Base-by-base conservation (phyloP, 2,329 filamentous ascomycete genomes). In the Epichloe sp. region DNA sequence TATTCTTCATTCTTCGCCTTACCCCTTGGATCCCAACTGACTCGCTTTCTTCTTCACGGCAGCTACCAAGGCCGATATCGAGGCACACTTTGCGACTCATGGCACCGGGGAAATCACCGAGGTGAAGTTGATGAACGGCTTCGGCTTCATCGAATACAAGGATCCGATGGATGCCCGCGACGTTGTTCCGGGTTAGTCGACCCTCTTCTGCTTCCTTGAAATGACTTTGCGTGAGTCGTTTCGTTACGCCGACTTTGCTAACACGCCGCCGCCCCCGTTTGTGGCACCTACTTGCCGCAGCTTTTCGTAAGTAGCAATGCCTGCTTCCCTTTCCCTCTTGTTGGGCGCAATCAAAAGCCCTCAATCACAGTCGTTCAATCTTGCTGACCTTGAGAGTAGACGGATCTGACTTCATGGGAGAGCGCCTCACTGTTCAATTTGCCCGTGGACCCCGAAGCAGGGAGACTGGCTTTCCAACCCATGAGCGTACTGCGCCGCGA, bases 111-210 rank as follows among this genome's bases (percentile, higher is more conserved):
- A 95, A 69, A 97, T 98, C 68, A 93, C 86, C 60, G 93, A 98
- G 75, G 91, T 98, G 75, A 98, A 98, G 77, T 82, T 98, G 57
- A 98, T 98, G 93, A 97, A 95, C 68, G 93, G 93, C 65, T 98
- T 98, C 67, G 93, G 93, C 68, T 98, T 98, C 76, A 95, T 98
- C 68, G 93, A 98, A 71, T 98, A 97, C 72, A 94, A 96, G 71
- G 93, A 97, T 74, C 83, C 89, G 53, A 88, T 96, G 86, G 93
- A 98, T 74, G 93, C 93, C 60, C 86, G 91, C 66, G 93, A 98
- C 73, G 90, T 98, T 58, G 93, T 98, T 64, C 93, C 93, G 71
- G 91, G 93, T 96, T 80, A 75, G 84, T 66, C 49, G 38, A 23
- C 48, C 37, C 45, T 49, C 38, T 36, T 21, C 19, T 41, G 23